phyloP scores from a whole-genome alignment of 1,139 yeast genomes.

The Hyphopichia khmerensis region DNA sequence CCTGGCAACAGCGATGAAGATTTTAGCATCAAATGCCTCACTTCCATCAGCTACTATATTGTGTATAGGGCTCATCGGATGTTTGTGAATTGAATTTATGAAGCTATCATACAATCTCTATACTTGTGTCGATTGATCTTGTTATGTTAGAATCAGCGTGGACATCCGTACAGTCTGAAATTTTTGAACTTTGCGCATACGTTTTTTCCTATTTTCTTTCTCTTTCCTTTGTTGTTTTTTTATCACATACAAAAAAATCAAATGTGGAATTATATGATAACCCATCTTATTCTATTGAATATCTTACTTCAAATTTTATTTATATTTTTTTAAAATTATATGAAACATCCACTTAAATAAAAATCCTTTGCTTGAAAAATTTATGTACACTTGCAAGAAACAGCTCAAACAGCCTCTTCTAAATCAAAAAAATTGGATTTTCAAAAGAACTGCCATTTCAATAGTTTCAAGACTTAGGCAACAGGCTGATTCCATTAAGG shows the following conservation, averaged over 20 bases:
- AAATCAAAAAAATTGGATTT: background rate
- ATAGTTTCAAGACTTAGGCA: background rate
- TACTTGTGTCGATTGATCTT: too few relatives aligned
- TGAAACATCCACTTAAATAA: background rate
- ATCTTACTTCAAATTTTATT: too few relatives aligned
- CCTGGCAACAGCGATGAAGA: conserved; percentile 10
- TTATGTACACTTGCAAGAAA: background rate
- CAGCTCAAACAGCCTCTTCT: background rate
- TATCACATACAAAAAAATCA: too few relatives aligned
- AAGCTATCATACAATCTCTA: too few relatives aligned
- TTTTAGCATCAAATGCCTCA: conserved; percentile 6
- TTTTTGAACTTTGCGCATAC: too few relatives aligned
- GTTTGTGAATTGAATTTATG: too few relatives aligned
- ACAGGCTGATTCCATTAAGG: background rate
- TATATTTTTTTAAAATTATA: background rate
- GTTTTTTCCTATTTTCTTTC: too few relatives aligned
- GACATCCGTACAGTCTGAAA: too few relatives aligned
- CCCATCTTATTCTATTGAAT: too few relatives aligned
- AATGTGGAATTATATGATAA: too few relatives aligned
- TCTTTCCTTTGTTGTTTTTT: too few relatives aligned
- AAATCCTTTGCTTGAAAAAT: background rate
- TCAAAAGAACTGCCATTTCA: background rate
- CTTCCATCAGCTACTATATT: background rate
- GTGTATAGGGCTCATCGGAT: background rate
- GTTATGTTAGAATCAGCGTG: too few relatives aligned